Conservation (phyloP, 208 protist species). For the Tritrichomonas foetus region DNA sequence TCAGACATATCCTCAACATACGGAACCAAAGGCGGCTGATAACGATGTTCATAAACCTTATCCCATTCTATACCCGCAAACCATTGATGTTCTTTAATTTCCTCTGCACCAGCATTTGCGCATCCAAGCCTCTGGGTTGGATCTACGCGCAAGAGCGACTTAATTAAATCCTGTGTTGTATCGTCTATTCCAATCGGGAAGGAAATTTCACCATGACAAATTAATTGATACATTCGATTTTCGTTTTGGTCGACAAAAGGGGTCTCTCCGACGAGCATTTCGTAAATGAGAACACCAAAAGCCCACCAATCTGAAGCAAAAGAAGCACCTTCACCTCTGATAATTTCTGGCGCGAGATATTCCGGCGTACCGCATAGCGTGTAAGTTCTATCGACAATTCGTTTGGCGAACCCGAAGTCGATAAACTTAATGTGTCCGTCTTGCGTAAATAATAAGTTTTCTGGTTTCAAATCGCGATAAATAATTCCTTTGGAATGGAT, state of each 20-base stretch:
- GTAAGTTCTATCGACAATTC: constrained; percentile 51
- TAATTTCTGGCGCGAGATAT: constrained; percentile 57
- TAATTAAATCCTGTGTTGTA: neutral
- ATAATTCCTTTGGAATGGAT: constrained; percentile 50
- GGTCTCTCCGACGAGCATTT: neutral
- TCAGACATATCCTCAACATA: neutral
- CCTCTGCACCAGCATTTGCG: neutral
- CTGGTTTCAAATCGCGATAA: constrained; percentile 59
- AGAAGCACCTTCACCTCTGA: neutral
- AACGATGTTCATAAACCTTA: neutral
- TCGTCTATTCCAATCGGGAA: neutral
- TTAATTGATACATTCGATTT: neutral
- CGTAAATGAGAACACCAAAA: neutral
- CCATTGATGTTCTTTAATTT: neutral
- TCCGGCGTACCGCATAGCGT: constrained; percentile 63
- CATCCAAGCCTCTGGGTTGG: neutral
- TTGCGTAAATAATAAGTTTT: constrained; percentile 34
- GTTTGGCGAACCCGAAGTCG: constrained; percentile 47
- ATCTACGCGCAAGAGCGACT: neutral
- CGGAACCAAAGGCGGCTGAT: neutral
- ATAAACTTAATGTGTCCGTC: constrained; percentile 33
- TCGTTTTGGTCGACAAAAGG: neutral
- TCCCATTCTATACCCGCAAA: constrained; percentile 14
- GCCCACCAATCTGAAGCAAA: constrained; percentile 37
- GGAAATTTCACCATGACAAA: neutral